Percentiles rank a stretch among this genome's conserved stretches.
phyloP scores from a whole-genome alignment of 2,329 filamentous ascomycete species.

The Colletotrichum caudatum region DNA sequence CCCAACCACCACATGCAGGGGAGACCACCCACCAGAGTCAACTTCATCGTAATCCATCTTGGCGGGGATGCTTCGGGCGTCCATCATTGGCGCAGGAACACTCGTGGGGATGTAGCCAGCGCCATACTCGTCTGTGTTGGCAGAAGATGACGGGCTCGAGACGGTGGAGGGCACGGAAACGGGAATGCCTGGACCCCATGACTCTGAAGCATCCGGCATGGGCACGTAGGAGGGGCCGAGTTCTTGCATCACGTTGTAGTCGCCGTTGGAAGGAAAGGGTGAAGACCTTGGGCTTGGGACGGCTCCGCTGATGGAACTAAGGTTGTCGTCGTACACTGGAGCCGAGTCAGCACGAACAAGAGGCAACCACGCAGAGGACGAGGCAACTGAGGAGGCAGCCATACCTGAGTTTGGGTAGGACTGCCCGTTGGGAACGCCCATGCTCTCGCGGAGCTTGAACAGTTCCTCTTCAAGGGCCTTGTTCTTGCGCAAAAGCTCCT shows the following conservation, averaged over 20 bases:
- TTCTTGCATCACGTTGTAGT: slow-evolving; percentile 59
- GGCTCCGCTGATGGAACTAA: slow-evolving; percentile 53
- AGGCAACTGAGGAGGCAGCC: slow-evolving; percentile 42
- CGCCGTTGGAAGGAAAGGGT: slow-evolving; percentile 56
- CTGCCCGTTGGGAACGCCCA: slow-evolving; percentile 57
- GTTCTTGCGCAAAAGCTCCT: slow-evolving; percentile 65
- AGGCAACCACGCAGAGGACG: slow-evolving; percentile 39
- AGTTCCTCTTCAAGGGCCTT: slow-evolving; percentile 67
- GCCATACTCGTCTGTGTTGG: slow-evolving; percentile 61
- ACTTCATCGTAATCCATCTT: slow-evolving; percentile 57
- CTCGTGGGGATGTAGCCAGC: slow-evolving; percentile 62
- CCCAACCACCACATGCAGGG: slow-evolving; percentile 35
- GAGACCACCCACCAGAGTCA: slow-evolving; percentile 41
- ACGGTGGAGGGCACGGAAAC: slow-evolving; percentile 61
- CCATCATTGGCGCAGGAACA: slow-evolving; percentile 59
- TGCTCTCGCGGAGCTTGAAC: slow-evolving; percentile 57
- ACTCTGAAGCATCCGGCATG: slow-evolving; percentile 58
- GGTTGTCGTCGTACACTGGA: slow-evolving; percentile 57
- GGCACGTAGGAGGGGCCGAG: slow-evolving; percentile 56
- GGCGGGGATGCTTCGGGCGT: slow-evolving; percentile 49
- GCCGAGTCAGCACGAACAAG: slow-evolving; percentile 41
- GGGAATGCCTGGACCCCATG: slow-evolving; percentile 59
- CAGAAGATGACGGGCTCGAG: slow-evolving; percentile 65
- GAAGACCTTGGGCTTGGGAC: slow-evolving; percentile 60
- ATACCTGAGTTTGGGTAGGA: slow-evolving; percentile 58